These are phyloP conservation scores for Potentilla sterilis DNA, from an alignment of 306 rosid species.

Conservation along the genomic window DNA sequence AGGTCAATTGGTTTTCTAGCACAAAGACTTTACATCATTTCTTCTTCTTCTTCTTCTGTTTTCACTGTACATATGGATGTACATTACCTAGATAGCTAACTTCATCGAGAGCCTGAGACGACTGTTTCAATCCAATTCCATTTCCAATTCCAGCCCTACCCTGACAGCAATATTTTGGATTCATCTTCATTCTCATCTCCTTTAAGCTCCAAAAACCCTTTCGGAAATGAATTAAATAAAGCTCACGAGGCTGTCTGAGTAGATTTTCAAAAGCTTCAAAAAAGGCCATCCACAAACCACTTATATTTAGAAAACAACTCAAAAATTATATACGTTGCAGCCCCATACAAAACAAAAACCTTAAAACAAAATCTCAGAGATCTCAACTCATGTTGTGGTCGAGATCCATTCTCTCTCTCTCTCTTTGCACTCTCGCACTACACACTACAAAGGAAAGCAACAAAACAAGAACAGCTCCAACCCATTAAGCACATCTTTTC, in stretches of 20 bases:
- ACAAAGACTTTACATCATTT: slow-evolving; percentile 24
- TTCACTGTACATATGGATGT: slow-evolving; percentile 34
- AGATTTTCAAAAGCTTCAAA: slow-evolving; percentile 33
- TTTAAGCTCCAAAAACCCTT: background rate
- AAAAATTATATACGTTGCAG: slow-evolving; percentile 28
- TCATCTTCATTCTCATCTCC: background rate
- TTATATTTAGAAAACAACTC: slow-evolving; percentile 10
- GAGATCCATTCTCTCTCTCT: slow-evolving; percentile 37
- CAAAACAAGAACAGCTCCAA: slow-evolving; percentile 19
- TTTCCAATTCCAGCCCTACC: slow-evolving; percentile 28
- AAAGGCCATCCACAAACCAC: slow-evolving; percentile 58
- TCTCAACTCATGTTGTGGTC: slow-evolving; percentile 61
- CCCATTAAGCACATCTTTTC: slow-evolving; percentile 15
- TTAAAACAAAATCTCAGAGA: slow-evolving; percentile 53
- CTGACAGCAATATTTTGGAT: slow-evolving; percentile 24
- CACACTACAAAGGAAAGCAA: slow-evolving; percentile 23
- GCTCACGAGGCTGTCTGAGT: slow-evolving; percentile 40
- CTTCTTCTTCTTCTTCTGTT: slow-evolving; percentile 15
- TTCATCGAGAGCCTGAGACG: background rate
- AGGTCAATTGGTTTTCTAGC: slow-evolving; percentile 28
- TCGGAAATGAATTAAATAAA: slow-evolving; percentile 9
- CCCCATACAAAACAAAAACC: slow-evolving; percentile 46
- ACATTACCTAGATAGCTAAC: background rate
- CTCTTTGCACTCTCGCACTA: slow-evolving; percentile 25
- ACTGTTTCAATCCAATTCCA: slow-evolving; percentile 29